Percentiles rank a stretch among this genome's conserved stretches.
Conservation (phyloP, 768 basidiomycete species). For the Leccinum broughii region DNA sequence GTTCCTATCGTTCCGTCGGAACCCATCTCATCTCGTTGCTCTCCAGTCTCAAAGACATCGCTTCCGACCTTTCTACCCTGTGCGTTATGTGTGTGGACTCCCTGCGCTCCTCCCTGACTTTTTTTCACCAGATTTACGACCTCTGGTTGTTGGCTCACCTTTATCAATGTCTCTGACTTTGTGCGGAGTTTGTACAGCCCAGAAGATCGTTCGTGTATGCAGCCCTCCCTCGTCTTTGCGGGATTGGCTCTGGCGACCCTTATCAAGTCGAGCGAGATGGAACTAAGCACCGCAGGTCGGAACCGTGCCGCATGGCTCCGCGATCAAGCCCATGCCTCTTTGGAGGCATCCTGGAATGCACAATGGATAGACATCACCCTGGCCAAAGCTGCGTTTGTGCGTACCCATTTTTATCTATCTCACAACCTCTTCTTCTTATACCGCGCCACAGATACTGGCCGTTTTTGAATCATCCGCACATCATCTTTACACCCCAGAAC, state of each 20-base stretch:
- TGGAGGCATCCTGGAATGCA: slow-evolving; percentile 50
- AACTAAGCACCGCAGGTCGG: slow-evolving; percentile 54
- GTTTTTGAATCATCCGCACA: slow-evolving; percentile 78
- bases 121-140: slow-evolving; percentile 53
- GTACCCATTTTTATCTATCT: slow-evolving; percentile 20
- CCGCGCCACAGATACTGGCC: slow-evolving; percentile 58
- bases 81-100: slow-evolving; percentile 32
- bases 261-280: slow-evolving; percentile 71
- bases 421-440: slow-evolving; percentile 14
- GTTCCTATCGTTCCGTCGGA: slow-evolving; percentile 9
- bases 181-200: slow-evolving; percentile 51
- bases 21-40: slow-evolving; percentile 3
- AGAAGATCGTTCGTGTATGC: slow-evolving; percentile 55
- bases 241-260: slow-evolving; percentile 69
- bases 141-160: slow-evolving; percentile 66
- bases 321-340: slow-evolving; percentile 53
- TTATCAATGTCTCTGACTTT: slow-evolving; percentile 61
- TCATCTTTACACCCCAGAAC: slow-evolving; percentile 58
- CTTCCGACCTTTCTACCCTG: slow-evolving; percentile 52
- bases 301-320: slow-evolving; percentile 57
- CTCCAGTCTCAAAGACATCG: slow-evolving; percentile 49
- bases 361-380: slow-evolving; percentile 61
- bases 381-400: slow-evolving; percentile 72
- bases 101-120: slow-evolving; percentile 7
- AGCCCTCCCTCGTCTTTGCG: slow-evolving; percentile 70